Conservation (phyloP, 345 rosid species). For the Murraya koenigii region DNA sequence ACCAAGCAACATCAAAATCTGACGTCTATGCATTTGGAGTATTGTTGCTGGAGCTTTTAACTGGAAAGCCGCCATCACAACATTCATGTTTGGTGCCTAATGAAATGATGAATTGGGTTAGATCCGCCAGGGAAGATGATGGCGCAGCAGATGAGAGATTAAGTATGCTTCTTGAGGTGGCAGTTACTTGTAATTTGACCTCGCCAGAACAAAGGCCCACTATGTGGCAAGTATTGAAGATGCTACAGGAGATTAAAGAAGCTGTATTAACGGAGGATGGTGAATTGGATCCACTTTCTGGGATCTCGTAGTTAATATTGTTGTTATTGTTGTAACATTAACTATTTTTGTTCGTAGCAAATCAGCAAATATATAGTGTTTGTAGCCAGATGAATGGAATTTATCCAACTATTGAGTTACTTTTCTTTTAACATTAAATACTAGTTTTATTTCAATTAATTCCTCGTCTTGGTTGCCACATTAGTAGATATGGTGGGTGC, state of each 20-base stretch:
- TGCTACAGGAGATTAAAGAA: constrained; percentile 89
- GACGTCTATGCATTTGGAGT: constrained; percentile 80
- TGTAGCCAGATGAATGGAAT: not conserved
- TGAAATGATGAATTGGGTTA: constrained; percentile 60
- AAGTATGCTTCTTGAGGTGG: constrained; percentile 76
- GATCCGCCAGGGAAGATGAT: constrained; percentile 54
- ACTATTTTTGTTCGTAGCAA: no score
- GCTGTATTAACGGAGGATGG: constrained; percentile 56
- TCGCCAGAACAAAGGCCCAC: constrained; percentile 93
- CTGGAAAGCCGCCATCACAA: constrained; percentile 73
- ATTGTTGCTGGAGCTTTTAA: constrained; percentile 71
- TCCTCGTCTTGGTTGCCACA: not conserved
- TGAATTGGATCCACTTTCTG: constrained; percentile 36
- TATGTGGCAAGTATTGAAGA: constrained; percentile 95
- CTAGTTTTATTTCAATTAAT: no score
- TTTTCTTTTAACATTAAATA: not conserved
- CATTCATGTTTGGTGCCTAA: constrained; percentile 33
- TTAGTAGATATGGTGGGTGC: not conserved
- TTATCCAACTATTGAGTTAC: not conserved
- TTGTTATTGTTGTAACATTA: not conserved
- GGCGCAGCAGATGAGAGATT: constrained; percentile 53
- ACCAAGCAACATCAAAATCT: constrained; percentile 49
- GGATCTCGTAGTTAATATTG: constrained; percentile 17
- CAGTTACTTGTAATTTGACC: constrained; percentile 53
- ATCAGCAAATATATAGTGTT: not conserved